Evolutionary conservation across 306 rosid species (phyloP), one percentile per base, ranked within the genome.

Genomic region (Malus sylvestris): DNA sequence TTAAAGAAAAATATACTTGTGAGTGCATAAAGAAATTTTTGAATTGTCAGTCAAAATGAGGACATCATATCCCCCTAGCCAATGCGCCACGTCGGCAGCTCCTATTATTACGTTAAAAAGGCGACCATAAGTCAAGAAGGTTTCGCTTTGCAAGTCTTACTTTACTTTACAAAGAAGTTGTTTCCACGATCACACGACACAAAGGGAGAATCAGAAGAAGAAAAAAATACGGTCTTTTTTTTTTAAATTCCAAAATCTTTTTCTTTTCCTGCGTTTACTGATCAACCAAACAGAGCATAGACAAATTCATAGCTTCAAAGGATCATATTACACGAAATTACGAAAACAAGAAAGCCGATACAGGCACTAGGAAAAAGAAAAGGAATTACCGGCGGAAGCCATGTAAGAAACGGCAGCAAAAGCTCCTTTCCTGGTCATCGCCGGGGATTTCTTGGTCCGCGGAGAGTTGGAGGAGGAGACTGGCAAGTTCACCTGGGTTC

Each of bases 331-430:
- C 4, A 71, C 20, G 32, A 18, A 35, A 1, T 9, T 60, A 60
- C 65, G 32, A 60, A 16, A 52, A 4, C 58, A 52, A 18, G 58
- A 42, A 42, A 42, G 45, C 12, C 45, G 3, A 42, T 52, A 61
- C 30, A 58, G 14, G 19, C 67, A 27, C 14, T 61, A 14, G 67
- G 33, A 51, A 59, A 12, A 12, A 14, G 4, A 30, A 57, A 19
- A 65, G 40, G 16, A 82, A n/a, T 14, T 80, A 89, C 94, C 93
- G 40, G 93, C 86, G 23, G 90, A 81, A 44, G 79, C 80, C 97
- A 93, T 93, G 57, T 93, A 93, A 18, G 93, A 90, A 60, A 83
- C 22, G 74, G 97, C 94, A 67, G 88, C 87, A 32, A 77, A 84
- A 64, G 87, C 91, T 85, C 92, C 96, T 82, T 77, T 83, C 52